Base-by-base conservation (phyloP, 441 rosid species). In the Corymbia calophylla region DNA sequence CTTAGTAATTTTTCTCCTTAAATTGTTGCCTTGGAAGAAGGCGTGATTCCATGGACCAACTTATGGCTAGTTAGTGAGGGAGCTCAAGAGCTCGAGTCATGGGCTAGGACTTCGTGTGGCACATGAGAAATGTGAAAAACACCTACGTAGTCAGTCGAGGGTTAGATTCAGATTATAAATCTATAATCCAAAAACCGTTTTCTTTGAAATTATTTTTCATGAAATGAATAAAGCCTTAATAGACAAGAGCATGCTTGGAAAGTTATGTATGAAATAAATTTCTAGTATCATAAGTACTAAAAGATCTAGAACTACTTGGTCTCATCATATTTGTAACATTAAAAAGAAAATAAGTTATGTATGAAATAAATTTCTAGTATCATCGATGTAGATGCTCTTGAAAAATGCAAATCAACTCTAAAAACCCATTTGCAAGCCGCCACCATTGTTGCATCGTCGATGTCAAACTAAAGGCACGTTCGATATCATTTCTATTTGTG, bases 11-110 rank as follows among this genome's bases (percentile, higher is more conserved):
- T 23, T 25, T 77, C 15, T 23, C 9, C 18, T 44, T 12, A 77
- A 44, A 77, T 44, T 2, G 3, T 39, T 39, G 51, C 8, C 48
- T 44, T 4, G 23, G 10, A 44, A 44, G 51, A 77, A 77, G 7
- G 5, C 1, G 18, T 4, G 17, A 6, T 44, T 39, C 51, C 5
- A 39, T 7, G 9, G 7, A 25, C 9, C 1, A 0, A 18, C 18
- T 44, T 0, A 1, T 9, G 0, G 1, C 7, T 12, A 23, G 17
- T 2, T 0, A 0, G 17, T 4, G 9, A 39, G n/a, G 51, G 84
- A 39, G 51, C 51, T 77, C 10, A 9, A n/a, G 84, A 39, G 51
- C 84, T 77, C 18, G 1, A 14, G 18, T 44, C 5, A 1, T 44
- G 51, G 49, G 17, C 5, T 12, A 77, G 18, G 51, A 23, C 18